These are phyloP conservation scores for Gossypium thurberi DNA, from an alignment of 345 rosid genomes.

Conservation along the genomic window DNA sequence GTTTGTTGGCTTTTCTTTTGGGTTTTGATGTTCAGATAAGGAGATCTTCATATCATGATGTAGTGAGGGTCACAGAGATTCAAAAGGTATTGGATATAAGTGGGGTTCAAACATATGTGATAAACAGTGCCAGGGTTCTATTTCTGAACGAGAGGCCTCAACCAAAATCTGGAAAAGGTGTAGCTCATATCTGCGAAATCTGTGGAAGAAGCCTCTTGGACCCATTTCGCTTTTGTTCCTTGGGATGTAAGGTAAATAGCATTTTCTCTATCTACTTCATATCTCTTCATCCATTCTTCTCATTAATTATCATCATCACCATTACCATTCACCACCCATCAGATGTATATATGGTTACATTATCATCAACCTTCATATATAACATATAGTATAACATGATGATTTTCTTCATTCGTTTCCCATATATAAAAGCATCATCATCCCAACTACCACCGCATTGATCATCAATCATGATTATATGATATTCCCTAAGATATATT, in stretches of 20 bases:
- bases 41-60: conserved; percentile 87
- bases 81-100: conserved; percentile 64
- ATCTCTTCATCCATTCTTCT: conserved; percentile 8
- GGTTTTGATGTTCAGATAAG: conserved; percentile 41
- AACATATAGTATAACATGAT: not conserved
- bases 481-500: not conserved
- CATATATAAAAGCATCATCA: not conserved
- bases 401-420: not conserved
- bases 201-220: conserved; percentile 81
- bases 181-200: conserved; percentile 63
- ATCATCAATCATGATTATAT: not conserved
- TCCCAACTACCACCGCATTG: conserved; percentile 3
- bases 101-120: conserved; percentile 86
- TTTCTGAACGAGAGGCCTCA: conserved; percentile 87
- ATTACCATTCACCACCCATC: conserved; percentile 13
- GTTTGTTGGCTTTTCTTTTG: not conserved
- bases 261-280: not conserved
- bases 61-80: conserved; percentile 78
- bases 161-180: conserved; percentile 46
- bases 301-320: not conserved
- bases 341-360: conserved; percentile 17
- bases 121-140: conserved; percentile 76
- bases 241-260: conserved; percentile 76
- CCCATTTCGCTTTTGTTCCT: conserved; percentile 81
- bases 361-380: conserved; percentile 1